Evolutionary conservation across 768 basidiomycete genomes (phyloP).

Genomic region (Boletus huronensis): DNA sequence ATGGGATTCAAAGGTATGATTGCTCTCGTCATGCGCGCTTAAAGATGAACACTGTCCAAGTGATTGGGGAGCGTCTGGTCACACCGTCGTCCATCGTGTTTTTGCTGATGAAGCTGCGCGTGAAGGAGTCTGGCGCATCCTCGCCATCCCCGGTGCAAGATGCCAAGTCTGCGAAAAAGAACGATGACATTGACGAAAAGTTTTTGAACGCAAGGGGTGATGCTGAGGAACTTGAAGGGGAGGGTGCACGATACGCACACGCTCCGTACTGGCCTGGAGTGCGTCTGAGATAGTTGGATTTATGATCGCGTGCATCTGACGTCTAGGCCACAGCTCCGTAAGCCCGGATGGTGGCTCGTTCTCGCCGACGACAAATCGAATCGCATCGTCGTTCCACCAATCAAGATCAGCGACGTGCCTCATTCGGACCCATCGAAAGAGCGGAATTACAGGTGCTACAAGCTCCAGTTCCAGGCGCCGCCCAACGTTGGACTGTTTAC

Average conservation of each 20-base stretch:
- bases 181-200: slow-evolving; percentile 64
- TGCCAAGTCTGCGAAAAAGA: slow-evolving; percentile 40
- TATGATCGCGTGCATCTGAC: neutral
- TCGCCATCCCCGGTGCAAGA: slow-evolving; percentile 36
- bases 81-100: slow-evolving; percentile 87
- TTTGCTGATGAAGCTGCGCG: slow-evolving; percentile 77
- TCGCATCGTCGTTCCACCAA: slow-evolving; percentile 82
- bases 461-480: slow-evolving; percentile 94
- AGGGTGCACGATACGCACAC: slow-evolving; percentile 66
- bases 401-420: slow-evolving; percentile 79
- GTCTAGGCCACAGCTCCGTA: slow-evolving; percentile 57
- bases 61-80: slow-evolving; percentile 86
- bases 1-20: slow-evolving; percentile 79
- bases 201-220: slow-evolving; percentile 65
- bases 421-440: slow-evolving; percentile 45
- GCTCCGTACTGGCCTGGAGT: slow-evolving; percentile 92
- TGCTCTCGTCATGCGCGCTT: neutral
- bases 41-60: slow-evolving; percentile 36
- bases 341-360: slow-evolving; percentile 90
- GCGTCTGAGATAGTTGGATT: slow-evolving; percentile 24
- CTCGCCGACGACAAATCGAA: slow-evolving; percentile 85
- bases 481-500: slow-evolving; percentile 78
- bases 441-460: slow-evolving; percentile 76
- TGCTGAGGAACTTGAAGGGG: slow-evolving; percentile 54
- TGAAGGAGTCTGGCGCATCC: slow-evolving; percentile 51